These are phyloP conservation scores for Solanum bukasovii DNA, from an alignment of 257 asterid genomes.

Conservation along the genomic window DNA sequence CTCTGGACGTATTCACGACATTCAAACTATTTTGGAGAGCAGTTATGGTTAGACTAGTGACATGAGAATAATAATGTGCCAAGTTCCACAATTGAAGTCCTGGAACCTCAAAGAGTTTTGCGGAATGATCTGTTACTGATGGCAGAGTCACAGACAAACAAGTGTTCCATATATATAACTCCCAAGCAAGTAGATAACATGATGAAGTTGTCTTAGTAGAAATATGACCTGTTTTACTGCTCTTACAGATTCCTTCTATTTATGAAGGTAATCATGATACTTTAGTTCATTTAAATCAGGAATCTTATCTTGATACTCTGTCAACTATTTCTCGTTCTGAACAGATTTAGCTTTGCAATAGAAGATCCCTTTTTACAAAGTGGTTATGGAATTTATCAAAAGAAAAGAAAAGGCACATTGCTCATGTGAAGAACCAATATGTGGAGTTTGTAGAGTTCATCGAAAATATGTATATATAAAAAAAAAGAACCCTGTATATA, in stretches of 20 bases:
- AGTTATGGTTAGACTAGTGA: conserved; percentile 42
- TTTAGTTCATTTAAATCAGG: no score
- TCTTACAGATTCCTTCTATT: no score
- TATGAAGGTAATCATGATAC: no score
- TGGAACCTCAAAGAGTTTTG: neutral
- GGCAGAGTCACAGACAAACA: no score
- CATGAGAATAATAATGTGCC: neutral
- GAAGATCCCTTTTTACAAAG: neutral
- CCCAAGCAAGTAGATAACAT: no score
- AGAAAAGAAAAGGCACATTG: neutral
- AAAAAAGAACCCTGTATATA: neutral
- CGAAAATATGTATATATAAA: neutral
- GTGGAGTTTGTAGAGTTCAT: neutral
- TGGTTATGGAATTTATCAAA: neutral
- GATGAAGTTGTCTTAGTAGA: no score
- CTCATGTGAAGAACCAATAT: neutral
- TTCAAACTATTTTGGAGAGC: conserved; percentile 90
- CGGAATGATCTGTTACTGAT: neutral
- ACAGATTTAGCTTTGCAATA: neutral
- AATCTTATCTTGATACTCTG: no score
- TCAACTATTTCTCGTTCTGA: no score
- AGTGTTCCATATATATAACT: no score
- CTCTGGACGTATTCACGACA: conserved; percentile 74
- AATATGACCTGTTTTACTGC: no score
- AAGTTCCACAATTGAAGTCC: neutral